phyloP scores from a whole-genome alignment of 2,329 filamentous ascomycete genomes.

The Zymoseptoria ardabiliae region DNA sequence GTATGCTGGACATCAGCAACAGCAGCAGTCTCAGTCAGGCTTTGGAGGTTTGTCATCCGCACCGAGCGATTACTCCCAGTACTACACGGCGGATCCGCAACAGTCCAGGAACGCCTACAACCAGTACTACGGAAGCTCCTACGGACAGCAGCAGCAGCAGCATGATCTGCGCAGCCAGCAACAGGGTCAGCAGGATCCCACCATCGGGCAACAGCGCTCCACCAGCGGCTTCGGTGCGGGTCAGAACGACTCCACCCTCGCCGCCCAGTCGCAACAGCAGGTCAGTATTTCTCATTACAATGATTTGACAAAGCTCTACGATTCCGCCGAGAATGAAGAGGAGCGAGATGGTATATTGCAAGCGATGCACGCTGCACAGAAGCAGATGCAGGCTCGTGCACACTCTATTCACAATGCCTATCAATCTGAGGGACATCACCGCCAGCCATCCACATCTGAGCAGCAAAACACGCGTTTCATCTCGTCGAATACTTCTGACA shows the following conservation, averaged over 20 bases:
- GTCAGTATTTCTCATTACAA: conserved; percentile 29
- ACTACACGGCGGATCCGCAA: conserved; percentile 72
- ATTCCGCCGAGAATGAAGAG: background rate
- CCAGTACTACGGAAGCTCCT: conserved; percentile 53
- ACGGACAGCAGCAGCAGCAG: conserved; percentile 40
- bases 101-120: conserved; percentile 66
- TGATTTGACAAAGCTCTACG: background rate
- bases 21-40: conserved; percentile 52
- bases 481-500: background rate
- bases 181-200: conserved; percentile 65
- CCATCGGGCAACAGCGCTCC: conserved; percentile 64
- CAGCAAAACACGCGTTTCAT: too few relatives aligned
- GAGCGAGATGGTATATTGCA: background rate
- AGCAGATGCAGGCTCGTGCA: background rate
- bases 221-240: conserved; percentile 66
- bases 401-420: background rate
- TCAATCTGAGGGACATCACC: background rate
- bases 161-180: conserved; percentile 18
- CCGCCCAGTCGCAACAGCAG: conserved; percentile 52
- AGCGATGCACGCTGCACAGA: background rate
- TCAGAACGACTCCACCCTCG: conserved; percentile 51
- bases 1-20: conserved; percentile 45
- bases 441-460: too few relatives aligned
- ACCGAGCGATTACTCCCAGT: conserved; percentile 72
- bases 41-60: conserved; percentile 65